These are phyloP conservation scores for Globisporangium emineosum DNA, from an alignment of 352 stramenopile species.

Conservation along the genomic window DNA sequence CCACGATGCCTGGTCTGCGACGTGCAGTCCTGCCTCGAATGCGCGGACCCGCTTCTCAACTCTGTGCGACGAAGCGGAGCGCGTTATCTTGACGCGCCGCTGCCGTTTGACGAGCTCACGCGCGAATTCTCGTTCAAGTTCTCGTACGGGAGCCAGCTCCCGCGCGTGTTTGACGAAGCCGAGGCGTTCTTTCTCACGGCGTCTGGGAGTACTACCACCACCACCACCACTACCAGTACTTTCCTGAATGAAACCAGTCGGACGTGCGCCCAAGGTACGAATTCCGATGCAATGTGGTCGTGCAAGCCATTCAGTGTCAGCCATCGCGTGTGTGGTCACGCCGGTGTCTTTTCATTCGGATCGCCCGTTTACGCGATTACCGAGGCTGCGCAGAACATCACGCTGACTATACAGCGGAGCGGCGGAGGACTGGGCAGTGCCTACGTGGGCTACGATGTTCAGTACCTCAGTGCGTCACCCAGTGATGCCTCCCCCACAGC, in stretches of 20 bases:
- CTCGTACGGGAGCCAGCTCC: conserved; percentile 89
- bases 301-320: conserved; percentile 47
- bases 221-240: background rate
- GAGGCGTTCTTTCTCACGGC: conserved; percentile 68
- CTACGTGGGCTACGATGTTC: conserved; percentile 75
- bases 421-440: conserved; percentile 84
- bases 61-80: conserved; percentile 89
- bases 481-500: conserved; percentile 82
- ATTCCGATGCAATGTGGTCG: conserved; percentile 57
- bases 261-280: conserved; percentile 58
- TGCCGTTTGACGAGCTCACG: conserved; percentile 87
- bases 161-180: conserved; percentile 90
- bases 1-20: conserved; percentile 90
- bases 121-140: conserved; percentile 90
- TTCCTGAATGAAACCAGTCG: conserved; percentile 55
- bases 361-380: conserved; percentile 82
- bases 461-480: conserved; percentile 73
- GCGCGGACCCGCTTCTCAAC: conserved; percentile 88
- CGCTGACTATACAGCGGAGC: conserved; percentile 79
- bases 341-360: conserved; percentile 85
- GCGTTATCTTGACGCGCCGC: conserved; percentile 48
- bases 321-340: conserved; percentile 90
- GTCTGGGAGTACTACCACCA: background rate
- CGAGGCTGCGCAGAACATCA: conserved; percentile 71
- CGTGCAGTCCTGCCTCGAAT: conserved; percentile 73